Evolutionary conservation across 257 asterid species (phyloP).

Genomic region (Nicotiana attenuata): DNA sequence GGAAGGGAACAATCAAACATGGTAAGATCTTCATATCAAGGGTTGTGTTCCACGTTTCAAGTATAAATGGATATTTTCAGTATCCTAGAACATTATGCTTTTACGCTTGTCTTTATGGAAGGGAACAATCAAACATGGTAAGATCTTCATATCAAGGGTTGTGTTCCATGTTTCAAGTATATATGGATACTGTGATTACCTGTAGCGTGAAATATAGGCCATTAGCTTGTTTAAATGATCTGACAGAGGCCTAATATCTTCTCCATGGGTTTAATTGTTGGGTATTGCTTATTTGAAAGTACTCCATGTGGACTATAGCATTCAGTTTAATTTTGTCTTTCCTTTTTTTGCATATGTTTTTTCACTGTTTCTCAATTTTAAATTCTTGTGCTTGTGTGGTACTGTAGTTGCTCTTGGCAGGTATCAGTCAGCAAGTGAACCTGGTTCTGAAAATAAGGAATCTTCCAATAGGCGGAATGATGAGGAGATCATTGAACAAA

Average conservation of each 20-base stretch:
- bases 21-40: neutral
- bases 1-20: neutral
- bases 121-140: neutral
- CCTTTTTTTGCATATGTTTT: neutral
- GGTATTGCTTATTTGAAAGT: neutral
- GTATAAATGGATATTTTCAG: neutral
- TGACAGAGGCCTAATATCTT: neutral
- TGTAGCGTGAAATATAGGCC: neutral
- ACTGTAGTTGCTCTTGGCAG: slow-evolving; percentile 55
- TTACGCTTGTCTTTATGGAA: too few relatives aligned
- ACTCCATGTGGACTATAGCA: neutral
- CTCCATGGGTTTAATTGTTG: neutral
- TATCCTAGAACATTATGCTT: neutral
- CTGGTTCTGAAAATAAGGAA: slow-evolving; percentile 25
- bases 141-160: neutral
- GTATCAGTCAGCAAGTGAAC: slow-evolving; percentile 30
- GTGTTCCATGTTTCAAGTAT: neutral
- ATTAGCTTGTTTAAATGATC: neutral
- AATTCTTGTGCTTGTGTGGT: slow-evolving; percentile 1
- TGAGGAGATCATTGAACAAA: slow-evolving; percentile 38
- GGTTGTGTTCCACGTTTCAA: neutral
- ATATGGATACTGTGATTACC: neutral
- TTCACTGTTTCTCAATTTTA: neutral
- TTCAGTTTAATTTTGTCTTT: neutral
- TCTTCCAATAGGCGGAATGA: slow-evolving; percentile 27